Evolutionary conservation across 2,329 filamentous ascomycete genomes (phyloP), one percentile per base, ranked within the genome.

Genomic region (Botrytis deweyae): DNA sequence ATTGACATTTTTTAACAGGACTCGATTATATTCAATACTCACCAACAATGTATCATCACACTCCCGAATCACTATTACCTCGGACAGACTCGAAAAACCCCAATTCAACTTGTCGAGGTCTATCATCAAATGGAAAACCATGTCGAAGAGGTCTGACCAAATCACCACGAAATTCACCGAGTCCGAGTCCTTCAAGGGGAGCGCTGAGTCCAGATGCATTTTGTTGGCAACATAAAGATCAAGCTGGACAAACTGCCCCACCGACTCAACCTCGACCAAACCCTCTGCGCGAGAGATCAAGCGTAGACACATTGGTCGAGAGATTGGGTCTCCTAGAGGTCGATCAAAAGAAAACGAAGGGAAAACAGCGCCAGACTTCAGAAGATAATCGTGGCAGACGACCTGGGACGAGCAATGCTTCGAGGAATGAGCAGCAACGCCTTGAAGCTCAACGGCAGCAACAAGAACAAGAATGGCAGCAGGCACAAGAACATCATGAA

Each of bases 151-250:
- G 91, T 9, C 84, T 97, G 52, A 85, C 88, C 33, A 83, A 88
- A 16, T 76, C 79, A 22, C 78, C 76, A 46, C 73, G 76, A 55
- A 76, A 76, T 42, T 82, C 79, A 33, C 78, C 79, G 42, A 75
- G 70, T 70, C 77, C 78, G 33, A 80, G 74, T 77, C 79, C 77
- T 68, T 75, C 67, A 71, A 71, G 73, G 75, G 65, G 75, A 74
- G 62, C 64, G 59, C 72, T 74, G 77, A 81, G 69, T 77, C 79
- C 68, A 73, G 81, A 76, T 71, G 81, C 72, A 65, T 98, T 94
- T 84, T 98, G 95, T 85, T 97, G 93, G 92, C 94, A 98, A 82
- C 96, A 99, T 84, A 95, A 93, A 81, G 93, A 96, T 73, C 96
- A 99, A 82, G 77, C 79, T 82, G 29, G 86, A 83, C 75, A 84